Percentiles rank a stretch among this genome's conserved stretches.
Evolutionary conservation across 176 grass and related monocot species (phyloP).

Genomic region (Eleusine coracana): DNA sequence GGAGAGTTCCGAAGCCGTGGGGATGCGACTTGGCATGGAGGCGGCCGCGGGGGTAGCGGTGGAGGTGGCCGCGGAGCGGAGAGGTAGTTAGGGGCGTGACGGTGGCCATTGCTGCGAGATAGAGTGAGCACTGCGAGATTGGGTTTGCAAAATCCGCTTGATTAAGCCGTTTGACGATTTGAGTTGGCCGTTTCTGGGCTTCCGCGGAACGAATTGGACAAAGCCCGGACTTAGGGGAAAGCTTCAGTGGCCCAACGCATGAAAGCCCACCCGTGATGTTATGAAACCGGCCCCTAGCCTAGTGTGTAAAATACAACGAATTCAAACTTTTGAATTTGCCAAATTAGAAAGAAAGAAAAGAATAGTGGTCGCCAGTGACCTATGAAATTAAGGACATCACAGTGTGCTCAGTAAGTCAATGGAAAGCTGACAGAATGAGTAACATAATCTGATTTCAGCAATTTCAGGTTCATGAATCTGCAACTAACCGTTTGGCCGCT

Average conservation of each 20-base stretch:
- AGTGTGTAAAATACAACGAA: background rate
- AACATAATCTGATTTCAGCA: background rate
- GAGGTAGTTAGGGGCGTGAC: constrained; percentile 35
- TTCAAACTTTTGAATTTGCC: background rate
- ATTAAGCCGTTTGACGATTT: background rate
- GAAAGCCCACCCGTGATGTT: background rate
- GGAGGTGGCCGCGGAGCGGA: constrained; percentile 19
- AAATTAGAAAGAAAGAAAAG: background rate
- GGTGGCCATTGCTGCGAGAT: constrained; percentile 52
- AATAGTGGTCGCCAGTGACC: background rate
- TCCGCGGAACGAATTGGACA: too few species aligned
- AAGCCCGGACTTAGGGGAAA: too few species aligned
- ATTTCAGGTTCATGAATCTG: background rate
- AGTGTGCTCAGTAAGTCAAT: background rate
- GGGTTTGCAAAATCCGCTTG: background rate
- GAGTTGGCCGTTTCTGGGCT: too few species aligned
- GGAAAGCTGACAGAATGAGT: background rate
- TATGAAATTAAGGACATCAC: background rate
- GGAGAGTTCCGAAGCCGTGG: background rate
- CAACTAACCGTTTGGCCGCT: background rate
- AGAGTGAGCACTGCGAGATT: constrained; percentile 11
- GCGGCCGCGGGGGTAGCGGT: background rate
- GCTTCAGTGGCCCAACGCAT: background rate
- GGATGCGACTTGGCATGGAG: background rate
- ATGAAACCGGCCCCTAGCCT: too few species aligned